Base-by-base conservation (phyloP, 1,139 yeast genomes). In the Candida sp. region DNA sequence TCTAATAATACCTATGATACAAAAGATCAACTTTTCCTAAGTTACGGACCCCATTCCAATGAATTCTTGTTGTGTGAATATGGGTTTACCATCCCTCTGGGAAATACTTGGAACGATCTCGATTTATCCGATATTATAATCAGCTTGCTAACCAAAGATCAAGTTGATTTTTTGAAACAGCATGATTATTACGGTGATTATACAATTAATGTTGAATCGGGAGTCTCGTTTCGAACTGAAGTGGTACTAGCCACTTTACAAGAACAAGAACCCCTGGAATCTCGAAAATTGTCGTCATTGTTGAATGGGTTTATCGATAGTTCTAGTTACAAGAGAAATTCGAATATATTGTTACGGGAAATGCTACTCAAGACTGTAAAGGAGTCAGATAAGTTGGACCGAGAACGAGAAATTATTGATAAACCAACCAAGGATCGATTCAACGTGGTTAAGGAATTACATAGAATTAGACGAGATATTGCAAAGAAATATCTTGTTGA, bases 1-100 rank as follows among this genome's bases (percentile, higher is more conserved):
- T 65, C 83, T 2, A 57, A 73, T 0, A 48, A 45, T 47, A 50
- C 45, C 1, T 77, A 80, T 47, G 43, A 48, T 0, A 45, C 55
- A 0, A 80, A 70, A 3, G 84, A 82, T 15, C 95, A 91, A 60
- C 53, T 91, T 3, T 80, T 68, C 53, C 73, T 93, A 50, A 81
- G 85, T 43, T 93, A 93, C 59, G 98, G 98, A 0, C 84, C 96
- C 0, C 97, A 91, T 61, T 80, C 86, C 21, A 90, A 91, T 58
- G 87, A 81, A 38, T 87, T 88, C 52, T 65, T 93, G 35, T 66
- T 89, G 9, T 81, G 86, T 55, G 98, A 93, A 61, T 93, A 93
- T 56, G 98, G 98, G 1, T 93, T 91, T 65, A 72, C 74, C 15
- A 62, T 87, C 9, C 52, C 55, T 0, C 45, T 60, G 1, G 63